Percentiles rank a stretch among this genome's conserved stretches.
Conservation (phyloP, 371 early-diverging fungal genomes). For the Lichtheimia corymbifera region DNA sequence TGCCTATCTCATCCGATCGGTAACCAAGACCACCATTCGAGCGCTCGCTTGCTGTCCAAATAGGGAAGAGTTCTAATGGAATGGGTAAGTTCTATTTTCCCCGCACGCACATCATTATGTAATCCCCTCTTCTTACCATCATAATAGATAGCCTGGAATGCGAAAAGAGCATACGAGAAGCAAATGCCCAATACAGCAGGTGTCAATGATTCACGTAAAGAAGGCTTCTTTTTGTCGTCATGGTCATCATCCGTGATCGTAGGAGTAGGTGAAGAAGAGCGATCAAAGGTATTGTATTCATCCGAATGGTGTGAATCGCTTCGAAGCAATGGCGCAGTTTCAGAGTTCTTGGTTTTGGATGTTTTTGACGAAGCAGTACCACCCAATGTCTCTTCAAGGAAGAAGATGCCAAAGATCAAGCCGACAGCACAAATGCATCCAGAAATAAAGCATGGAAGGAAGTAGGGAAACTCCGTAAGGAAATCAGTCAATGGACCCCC, state of each 20-base stretch:
- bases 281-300: constrained; percentile 11
- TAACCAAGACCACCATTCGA: constrained; percentile 61
- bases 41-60: constrained; percentile 18
- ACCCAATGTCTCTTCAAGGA: constrained; percentile 71
- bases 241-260: constrained; percentile 5
- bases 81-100: background rate
- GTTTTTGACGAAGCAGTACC: background rate
- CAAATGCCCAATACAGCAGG: constrained; percentile 40
- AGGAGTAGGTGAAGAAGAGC: constrained; percentile 10
- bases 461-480: constrained; percentile 75
- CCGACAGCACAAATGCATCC: constrained; percentile 66
- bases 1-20: constrained; percentile 51
- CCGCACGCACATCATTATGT: background rate
- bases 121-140: constrained; percentile 27
- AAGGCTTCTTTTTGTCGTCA: constrained; percentile 1
- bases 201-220: constrained; percentile 39
- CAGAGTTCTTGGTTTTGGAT: background rate
- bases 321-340: constrained; percentile 3
- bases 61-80: constrained; percentile 20
- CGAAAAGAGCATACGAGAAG: constrained; percentile 34
- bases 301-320: background rate
- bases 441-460: constrained; percentile 83
- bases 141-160: constrained; percentile 43
- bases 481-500: constrained; percentile 47
- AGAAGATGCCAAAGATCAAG: constrained; percentile 65